These are phyloP conservation scores for Chalciporus chontae DNA, from an alignment of 768 basidiomycete species.

Conservation along the genomic window DNA sequence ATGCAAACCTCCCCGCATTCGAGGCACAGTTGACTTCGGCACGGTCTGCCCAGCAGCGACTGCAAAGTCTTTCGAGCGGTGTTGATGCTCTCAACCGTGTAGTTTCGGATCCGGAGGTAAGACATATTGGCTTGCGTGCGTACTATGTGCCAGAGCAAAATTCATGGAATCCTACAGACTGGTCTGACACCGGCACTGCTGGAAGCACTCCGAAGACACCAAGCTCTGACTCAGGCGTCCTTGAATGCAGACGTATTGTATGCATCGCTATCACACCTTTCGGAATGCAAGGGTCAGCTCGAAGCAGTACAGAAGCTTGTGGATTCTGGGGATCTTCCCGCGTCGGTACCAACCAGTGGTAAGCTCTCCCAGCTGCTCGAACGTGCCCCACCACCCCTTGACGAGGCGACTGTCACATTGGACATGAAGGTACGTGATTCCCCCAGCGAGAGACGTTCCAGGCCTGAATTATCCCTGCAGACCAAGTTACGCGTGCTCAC, in stretches of 20 bases:
- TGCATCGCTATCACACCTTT: conserved; percentile 53
- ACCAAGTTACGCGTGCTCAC: conserved; percentile 49
- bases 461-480: conserved; percentile 34
- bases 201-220: conserved; percentile 54
- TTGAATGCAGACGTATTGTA: conserved; percentile 50
- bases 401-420: conserved; percentile 45
- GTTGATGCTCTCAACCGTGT: conserved; percentile 48
- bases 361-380: conserved; percentile 44
- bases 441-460: neutral
- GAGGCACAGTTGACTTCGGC: conserved; percentile 61
- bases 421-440: conserved; percentile 54
- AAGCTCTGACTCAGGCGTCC: conserved; percentile 58
- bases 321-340: conserved; percentile 57
- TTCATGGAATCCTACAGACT: conserved; percentile 39
- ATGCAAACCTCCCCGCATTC: conserved; percentile 59
- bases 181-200: conserved; percentile 64
- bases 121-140: conserved; percentile 6
- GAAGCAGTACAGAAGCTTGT: conserved; percentile 43
- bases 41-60: conserved; percentile 58
- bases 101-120: conserved; percentile 61
- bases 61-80: conserved; percentile 46
- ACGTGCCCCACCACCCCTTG: conserved; percentile 48
- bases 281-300: conserved; percentile 48
- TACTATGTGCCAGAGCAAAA: neutral
- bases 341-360: conserved; percentile 49